A percentile compares a stretch with the other conserved stretches of the same genome.
Evolutionary conservation across 2,329 filamentous ascomycete species (phyloP).

Genomic region (Fusarium tanahbumbuense): DNA sequence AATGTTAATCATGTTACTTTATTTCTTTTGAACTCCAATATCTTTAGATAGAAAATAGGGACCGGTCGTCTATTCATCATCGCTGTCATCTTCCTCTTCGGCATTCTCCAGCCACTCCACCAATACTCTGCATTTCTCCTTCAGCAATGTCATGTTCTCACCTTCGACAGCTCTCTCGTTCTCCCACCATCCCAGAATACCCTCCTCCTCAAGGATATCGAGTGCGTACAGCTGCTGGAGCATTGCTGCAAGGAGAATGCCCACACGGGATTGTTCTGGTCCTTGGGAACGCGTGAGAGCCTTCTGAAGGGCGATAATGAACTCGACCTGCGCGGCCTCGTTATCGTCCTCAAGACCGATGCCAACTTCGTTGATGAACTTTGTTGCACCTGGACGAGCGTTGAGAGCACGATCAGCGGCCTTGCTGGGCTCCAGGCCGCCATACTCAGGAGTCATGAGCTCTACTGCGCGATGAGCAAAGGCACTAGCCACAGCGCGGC

Average conservation of each 20-base stretch:
- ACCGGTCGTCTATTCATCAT: conserved; percentile 44
- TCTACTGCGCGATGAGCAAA: conserved; percentile 85
- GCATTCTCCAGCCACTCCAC: conserved; percentile 88
- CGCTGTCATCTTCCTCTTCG: conserved; percentile 74
- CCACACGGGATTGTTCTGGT: conserved; percentile 60
- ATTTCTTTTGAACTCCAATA: conserved; percentile 34
- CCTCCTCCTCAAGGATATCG: conserved; percentile 90
- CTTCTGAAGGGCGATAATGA: conserved; percentile 83
- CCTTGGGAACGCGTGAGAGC: conserved; percentile 77
- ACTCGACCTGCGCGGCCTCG: conserved; percentile 84
- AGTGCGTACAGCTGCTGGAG: conserved; percentile 87
- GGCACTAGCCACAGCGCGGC: conserved; percentile 84
- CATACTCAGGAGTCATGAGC: conserved; percentile 65
- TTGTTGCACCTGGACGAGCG: conserved; percentile 62
- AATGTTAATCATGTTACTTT: conserved; percentile 9
- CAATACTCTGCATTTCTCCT: conserved; percentile 79
- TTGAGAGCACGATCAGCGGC: conserved; percentile 73
- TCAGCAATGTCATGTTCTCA: conserved; percentile 76
- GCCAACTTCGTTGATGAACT: conserved; percentile 70
- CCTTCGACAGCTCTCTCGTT: conserved; percentile 74
- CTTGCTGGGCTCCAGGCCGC: conserved; percentile 68
- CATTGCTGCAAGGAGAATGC: conserved; percentile 78
- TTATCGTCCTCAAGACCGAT: conserved; percentile 65
- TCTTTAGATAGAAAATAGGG: conserved; percentile 9
- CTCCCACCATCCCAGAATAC: conserved; percentile 88